Evolutionary conservation across 1,139 yeast genomes (phyloP), one percentile per base, ranked within the genome.

Genomic region (Kodamaea alishanica): DNA sequence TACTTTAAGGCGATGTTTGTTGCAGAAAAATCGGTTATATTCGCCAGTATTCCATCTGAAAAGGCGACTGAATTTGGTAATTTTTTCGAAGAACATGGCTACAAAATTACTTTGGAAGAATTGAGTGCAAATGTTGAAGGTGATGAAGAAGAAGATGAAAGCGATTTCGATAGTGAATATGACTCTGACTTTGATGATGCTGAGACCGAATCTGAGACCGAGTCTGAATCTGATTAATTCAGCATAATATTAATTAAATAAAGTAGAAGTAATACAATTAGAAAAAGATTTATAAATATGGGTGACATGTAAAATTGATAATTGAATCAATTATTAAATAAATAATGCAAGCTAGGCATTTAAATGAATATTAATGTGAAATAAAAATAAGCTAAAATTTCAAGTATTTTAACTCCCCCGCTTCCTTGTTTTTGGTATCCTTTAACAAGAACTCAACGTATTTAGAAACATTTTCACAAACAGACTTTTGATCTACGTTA

Each of bases 11-110:
- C 79, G 5, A 50, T 90, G 41, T 90, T 90, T 57, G 72, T 77
- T 29, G 50, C 79, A 3, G 54, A 65, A 0, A 60, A 60, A 1
- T 80, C 94, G 5, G 65, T 76, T 33, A 72, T 85, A 6, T 89
- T 88, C 54, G 66, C 83, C 7, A 80, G 90, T 49, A 75, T 92
- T 42, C 89, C 92, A 46, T 83, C 92, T 5, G 67, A 81, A 1
- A 83, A 81, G 52, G 58, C 67, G 2, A 77, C 68, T 1, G 66
- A 63, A 6, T 65, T 86, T 42, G 60, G 63, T 30, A 57, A 56
- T 11, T 79, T 72, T 41, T 76, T 89, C 44, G 55, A 53, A 12
- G 51, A 52, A 0, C 64, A 66, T 33, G 95, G 95, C 0, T 90
- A 84, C 54, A 59, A 63, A 0, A 84, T 84, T 26, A 61, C 61